Evolutionary conservation across 2,329 filamentous ascomycete genomes (phyloP).

Genomic region (Aspergillus quadricinctus): DNA sequence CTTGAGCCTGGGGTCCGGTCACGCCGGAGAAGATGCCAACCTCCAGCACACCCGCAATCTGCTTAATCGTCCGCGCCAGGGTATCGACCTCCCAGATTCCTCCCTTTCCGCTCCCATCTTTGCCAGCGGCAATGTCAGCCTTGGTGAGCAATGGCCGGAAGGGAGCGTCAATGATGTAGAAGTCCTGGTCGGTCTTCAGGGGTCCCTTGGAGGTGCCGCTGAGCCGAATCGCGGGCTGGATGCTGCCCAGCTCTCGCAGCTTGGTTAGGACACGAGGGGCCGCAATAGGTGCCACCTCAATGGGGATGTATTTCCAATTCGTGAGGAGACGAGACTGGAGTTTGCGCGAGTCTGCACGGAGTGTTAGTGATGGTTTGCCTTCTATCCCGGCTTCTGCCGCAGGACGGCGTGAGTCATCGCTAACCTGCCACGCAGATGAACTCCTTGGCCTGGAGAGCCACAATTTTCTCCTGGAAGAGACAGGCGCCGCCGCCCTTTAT

Average conservation of each 20-base stretch:
- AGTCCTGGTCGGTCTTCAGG: conserved; percentile 78
- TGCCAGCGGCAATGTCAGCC: conserved; percentile 48
- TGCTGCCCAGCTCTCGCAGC: conserved; percentile 68
- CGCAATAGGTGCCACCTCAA: conserved; percentile 86
- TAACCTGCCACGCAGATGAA: conserved; percentile 82
- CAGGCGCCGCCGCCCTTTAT: conserved; percentile 99
- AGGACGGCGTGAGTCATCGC: conserved; percentile 19
- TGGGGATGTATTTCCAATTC: conserved; percentile 79
- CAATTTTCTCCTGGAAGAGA: conserved; percentile 94
- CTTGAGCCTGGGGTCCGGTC: conserved; percentile 67
- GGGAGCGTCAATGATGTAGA: conserved; percentile 88
- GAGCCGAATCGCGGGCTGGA: conserved; percentile 65
- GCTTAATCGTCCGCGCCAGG: conserved; percentile 70
- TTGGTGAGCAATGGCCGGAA: conserved; percentile 70
- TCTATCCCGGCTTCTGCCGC: background rate
- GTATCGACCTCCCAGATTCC: conserved; percentile 76
- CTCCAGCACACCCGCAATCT: conserved; percentile 81
- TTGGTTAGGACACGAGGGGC: conserved; percentile 71
- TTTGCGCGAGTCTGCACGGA: conserved; percentile 74
- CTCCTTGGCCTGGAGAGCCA: conserved; percentile 75
- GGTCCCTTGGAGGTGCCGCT: conserved; percentile 74
- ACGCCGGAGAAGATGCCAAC: conserved; percentile 84
- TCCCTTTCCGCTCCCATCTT: conserved; percentile 53
- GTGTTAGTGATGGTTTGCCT: background rate
- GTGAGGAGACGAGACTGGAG: conserved; percentile 69